Percentiles rank a stretch among this genome's conserved stretches.
Evolutionary conservation across 768 basidiomycete genomes (phyloP).

Genomic region (Naganishia vishniacii): DNA sequence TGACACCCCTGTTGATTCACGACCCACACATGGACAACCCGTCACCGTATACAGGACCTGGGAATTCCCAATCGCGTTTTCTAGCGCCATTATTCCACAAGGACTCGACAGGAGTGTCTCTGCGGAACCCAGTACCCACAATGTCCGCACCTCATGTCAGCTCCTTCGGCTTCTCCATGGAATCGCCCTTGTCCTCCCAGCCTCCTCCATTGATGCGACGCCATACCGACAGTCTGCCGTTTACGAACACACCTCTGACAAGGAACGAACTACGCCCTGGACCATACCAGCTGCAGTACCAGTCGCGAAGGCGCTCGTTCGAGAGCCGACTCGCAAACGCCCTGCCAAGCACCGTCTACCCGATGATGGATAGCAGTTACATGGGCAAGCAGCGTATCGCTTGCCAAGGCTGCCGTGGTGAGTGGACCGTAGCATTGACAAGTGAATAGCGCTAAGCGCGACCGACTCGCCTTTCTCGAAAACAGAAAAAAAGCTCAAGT

Average conservation of each 20-base stretch:
- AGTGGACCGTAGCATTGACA: not conserved
- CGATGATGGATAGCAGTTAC: not conserved
- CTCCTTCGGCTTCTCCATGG: not conserved
- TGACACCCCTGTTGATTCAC: not conserved
- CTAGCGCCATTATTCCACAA: not conserved
- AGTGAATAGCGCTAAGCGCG: not conserved
- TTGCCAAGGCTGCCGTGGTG: conserved; percentile 16
- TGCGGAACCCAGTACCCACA: not conserved
- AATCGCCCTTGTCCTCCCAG: not conserved
- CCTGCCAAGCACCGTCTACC: too few relatives aligned
- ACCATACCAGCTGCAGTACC: not conserved
- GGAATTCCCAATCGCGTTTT: not conserved
- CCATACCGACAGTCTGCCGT: not conserved
- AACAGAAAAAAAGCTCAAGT: conserved; percentile 20
- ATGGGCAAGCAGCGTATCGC: conserved; percentile 7
- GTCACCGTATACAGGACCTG: not conserved
- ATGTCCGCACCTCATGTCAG: not conserved
- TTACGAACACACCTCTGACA: not conserved
- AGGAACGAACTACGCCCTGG: not conserved
- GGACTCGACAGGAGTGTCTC: too few relatives aligned
- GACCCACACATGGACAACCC: not conserved
- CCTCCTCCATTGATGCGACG: not conserved
- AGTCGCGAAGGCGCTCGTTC: too few relatives aligned
- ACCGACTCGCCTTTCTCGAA: not conserved
- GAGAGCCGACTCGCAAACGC: too few relatives aligned